Evolutionary conservation across 2,329 filamentous ascomycete genomes (phyloP), one percentile per base, ranked within the genome.

Genomic region (Pseudogymnoascus sp.): DNA sequence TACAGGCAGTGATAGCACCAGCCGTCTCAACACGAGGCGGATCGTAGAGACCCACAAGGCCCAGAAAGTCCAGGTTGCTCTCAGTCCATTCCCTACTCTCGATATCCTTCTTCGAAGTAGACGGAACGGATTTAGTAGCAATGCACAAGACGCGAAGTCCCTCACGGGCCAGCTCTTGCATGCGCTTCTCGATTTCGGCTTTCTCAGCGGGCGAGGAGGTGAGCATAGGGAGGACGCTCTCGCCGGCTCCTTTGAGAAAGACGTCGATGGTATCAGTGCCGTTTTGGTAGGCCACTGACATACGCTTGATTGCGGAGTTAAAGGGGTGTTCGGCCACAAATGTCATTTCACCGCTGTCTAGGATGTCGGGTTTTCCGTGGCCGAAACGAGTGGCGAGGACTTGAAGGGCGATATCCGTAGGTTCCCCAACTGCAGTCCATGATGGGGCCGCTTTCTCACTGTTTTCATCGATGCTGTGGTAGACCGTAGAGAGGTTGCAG

Each of bases 351-450:
- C 75, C 75, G 21, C 74, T 72, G 64, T 82, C 80, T 2, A 85
- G 75, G 0, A 73, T 71, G 70, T 82, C 73, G 0, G 75, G 83
- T 71, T 81, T 81, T 62, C 77, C 79, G 65, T 81, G 80, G 90
- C 13, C 88, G 69, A 90, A 90, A 16, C 88, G 84, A 77, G 87
- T 85, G 57, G 88, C 87, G 66, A 91, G 87, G 8, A 90, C 87
- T 67, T 89, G 86, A 14, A 91, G 83, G 10, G 89, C 88, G 65
- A 91, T 89, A 69, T 91, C 88, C 3, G 89, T 91, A 3, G 87
- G 86, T 68, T 89, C 86, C 60, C 86, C 87, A 45, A 85, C 76
- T 19, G 85, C 85, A 45, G 78, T 80, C 85, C 85, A 89, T 31
- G 10, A 75, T 77, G 11, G 82, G 74, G 64, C 84, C 10, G 75